Conservation (phyloP, 2,329 filamentous ascomycete genomes). For the Monascus ruber region DNA sequence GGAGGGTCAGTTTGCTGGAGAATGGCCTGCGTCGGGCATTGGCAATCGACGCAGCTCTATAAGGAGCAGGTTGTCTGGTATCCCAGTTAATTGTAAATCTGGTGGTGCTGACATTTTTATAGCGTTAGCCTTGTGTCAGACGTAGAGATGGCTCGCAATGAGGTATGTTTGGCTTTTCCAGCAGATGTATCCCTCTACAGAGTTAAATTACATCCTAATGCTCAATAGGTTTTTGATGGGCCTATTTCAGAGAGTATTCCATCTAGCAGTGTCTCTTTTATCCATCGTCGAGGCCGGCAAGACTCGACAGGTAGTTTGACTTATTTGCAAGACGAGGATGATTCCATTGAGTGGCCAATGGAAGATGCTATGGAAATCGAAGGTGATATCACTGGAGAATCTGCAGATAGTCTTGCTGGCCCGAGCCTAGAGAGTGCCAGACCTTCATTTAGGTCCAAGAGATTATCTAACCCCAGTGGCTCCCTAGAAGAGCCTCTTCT, state of each 20-base stretch:
- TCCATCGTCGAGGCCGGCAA: constrained; percentile 66
- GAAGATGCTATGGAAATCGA: constrained; percentile 37
- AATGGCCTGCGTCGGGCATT: constrained; percentile 10
- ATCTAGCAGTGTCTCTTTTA: constrained; percentile 83
- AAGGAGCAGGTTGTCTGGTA: constrained; percentile 26
- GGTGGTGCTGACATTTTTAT: constrained; percentile 9
- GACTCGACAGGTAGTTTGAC: constrained; percentile 83
- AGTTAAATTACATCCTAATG: constrained; percentile 3
- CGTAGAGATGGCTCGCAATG: constrained; percentile 97
- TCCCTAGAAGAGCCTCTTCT: constrained; percentile 52
- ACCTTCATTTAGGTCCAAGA: constrained; percentile 20
- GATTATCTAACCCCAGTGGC: constrained; percentile 25
- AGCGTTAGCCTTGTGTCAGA: constrained; percentile 74
- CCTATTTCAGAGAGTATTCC: constrained; percentile 94
- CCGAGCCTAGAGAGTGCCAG: constrained; percentile 25
- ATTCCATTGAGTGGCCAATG: constrained; percentile 40
- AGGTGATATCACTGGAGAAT: constrained; percentile 33
- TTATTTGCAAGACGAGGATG: constrained; percentile 67
- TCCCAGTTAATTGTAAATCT: constrained; percentile 1
- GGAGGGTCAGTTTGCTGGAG: constrained; percentile 10
- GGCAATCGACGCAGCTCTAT: constrained; percentile 25
- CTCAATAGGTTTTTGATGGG: constrained; percentile 62
- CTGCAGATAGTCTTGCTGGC: constrained; percentile 29
- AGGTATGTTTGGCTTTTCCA: constrained; percentile 44
- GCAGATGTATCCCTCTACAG: constrained; percentile 1